Evolutionary conservation across 2,329 filamentous ascomycete genomes (phyloP).

Genomic region (Fusarium oxysporum): DNA sequence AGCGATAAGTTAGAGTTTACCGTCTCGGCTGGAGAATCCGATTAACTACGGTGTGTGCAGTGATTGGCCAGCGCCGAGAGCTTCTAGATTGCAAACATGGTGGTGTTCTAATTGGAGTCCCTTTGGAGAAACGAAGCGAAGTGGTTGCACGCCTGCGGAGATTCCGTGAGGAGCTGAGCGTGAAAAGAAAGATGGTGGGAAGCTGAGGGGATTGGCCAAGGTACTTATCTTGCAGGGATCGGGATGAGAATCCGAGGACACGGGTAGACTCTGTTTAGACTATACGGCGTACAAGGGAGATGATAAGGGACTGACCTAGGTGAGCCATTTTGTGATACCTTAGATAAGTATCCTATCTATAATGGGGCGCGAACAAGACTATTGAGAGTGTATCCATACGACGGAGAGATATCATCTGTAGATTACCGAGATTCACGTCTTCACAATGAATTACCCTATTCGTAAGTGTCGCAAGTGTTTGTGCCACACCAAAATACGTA

Average conservation of each 20-base stretch:
- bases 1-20: not conserved
- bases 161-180: conserved; percentile 31
- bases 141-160: conserved; percentile 24
- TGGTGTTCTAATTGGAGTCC: conserved; percentile 25
- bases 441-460: not conserved
- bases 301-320: not conserved
- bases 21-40: conserved; percentile 5
- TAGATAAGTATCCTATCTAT: conserved; percentile 6
- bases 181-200: conserved; percentile 5
- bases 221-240: conserved; percentile 14
- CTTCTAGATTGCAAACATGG: conserved; percentile 16
- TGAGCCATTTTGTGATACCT: conserved; percentile 13
- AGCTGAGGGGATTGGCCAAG: conserved; percentile 1
- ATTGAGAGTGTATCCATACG: not conserved
- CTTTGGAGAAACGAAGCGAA: conserved; percentile 19
- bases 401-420: not conserved
- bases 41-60: not conserved
- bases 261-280: not conserved
- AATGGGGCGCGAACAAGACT: not conserved
- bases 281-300: not conserved
- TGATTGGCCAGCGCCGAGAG: not conserved
- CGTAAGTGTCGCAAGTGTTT: not conserved
- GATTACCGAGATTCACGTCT: not conserved
- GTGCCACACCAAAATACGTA: not conserved
- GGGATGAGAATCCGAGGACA: conserved; percentile 3